Evolutionary conservation across 305 asterid species (phyloP), one percentile per base, ranked within the genome.

Genomic region (Andrographis paniculata): DNA sequence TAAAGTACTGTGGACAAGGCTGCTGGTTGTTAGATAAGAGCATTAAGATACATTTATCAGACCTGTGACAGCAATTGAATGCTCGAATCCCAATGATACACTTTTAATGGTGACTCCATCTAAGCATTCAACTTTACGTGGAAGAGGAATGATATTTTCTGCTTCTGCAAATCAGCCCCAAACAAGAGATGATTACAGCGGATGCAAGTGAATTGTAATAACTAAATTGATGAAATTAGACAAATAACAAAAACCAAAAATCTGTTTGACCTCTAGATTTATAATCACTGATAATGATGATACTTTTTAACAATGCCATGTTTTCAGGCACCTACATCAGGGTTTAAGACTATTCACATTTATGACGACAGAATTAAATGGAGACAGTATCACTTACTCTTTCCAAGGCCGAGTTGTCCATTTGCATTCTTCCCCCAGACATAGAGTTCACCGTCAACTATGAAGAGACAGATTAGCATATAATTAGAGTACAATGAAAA

Each of bases 331-430:
- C 12, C 38, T 13, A 33, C 8, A 33, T 7, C 38, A 33, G 14
- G 14, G 11, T 33, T 2, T 4, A 2, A 33, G n/a, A 33, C 38
- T 6, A 9, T 5, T 33, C 8, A 33, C 4, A 7, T 27, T 6
- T 5, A 27, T 27, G n/a, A 9, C 36, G 36, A 56, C 31, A 52
- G 55, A 43, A 56, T 22, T 16, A 31, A 14, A 48, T 24, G 43
- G 37, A 44, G 38, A 28, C 20, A 31, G 53, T 4, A 30, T 31
- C 35, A 46, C 60, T 74, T 82, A 85, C 98, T 89, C 71, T 85
- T 89, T 70, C 98, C 95, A 53, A 85, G 79, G 63, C 95, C 98
- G 60, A 89, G 95, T 63, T 89, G 98, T 53, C 95, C 98, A 53
- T 66, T 76, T 62, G 88, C 60, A 64, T 89, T 89, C 67, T 71